Conservation (phyloP, 192 early-diverging fungal genomes). For the Linnemannia hyalina region DNA sequence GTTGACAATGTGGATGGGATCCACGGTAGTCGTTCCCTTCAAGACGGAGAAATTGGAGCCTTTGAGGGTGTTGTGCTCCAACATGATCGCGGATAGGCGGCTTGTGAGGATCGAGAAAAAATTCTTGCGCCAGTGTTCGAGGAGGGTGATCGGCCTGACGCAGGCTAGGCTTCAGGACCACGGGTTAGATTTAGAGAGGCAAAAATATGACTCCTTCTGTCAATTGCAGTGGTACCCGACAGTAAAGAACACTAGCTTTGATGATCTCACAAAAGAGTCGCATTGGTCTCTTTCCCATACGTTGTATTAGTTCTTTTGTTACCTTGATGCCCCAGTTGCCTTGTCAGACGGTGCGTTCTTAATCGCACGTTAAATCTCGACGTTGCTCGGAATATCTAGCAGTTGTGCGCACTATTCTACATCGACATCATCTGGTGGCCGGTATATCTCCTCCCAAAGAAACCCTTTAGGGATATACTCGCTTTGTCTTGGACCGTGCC, state of each 20-base stretch:
- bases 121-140: slow-evolving; percentile 13
- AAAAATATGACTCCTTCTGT: slow-evolving; percentile 9
- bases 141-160: slow-evolving; percentile 1
- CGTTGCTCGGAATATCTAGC: not conserved
- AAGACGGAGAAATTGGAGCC: slow-evolving; percentile 14
- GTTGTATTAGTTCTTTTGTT: not conserved
- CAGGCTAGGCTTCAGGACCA: slow-evolving; percentile 6
- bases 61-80: slow-evolving; percentile 3
- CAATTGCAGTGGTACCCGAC: not conserved
- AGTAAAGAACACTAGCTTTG: not conserved
- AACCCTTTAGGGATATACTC: not conserved
- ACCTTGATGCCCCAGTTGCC: slow-evolving; percentile 2
- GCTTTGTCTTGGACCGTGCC: no score
- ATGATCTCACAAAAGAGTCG: not conserved
- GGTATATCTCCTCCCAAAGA: slow-evolving; percentile 3
- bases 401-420: not conserved
- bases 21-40: not conserved
- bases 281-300: not conserved
- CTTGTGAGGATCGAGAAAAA: not conserved
- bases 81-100: no score
- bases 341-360: not conserved
- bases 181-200: not conserved
- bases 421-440: not conserved
- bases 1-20: slow-evolving; percentile 19
- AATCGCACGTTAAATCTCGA: not conserved